phyloP scores from a whole-genome alignment of 805 yeast genomes.

The Candida coleopterorum region DNA sequence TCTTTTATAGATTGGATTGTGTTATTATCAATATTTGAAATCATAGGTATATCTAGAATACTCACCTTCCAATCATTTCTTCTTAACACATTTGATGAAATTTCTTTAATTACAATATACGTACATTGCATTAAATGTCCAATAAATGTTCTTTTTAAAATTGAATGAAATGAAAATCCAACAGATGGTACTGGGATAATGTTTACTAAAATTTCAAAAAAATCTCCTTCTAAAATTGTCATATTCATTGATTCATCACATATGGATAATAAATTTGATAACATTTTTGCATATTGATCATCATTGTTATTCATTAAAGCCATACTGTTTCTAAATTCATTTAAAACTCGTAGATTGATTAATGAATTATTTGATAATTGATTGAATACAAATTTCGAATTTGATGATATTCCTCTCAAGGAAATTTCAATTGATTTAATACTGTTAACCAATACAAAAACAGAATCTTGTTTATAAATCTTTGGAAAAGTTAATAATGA shows the following conservation, averaged over 20 bases:
- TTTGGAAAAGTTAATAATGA: constrained; percentile 36
- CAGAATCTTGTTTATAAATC: constrained; percentile 30
- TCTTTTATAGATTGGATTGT: constrained; percentile 16
- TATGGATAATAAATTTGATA: constrained; percentile 32
- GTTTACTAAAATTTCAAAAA: constrained; percentile 49
- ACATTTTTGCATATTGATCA: constrained; percentile 28
- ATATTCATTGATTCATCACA: constrained; percentile 28
- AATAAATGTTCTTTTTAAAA: constrained; percentile 45
- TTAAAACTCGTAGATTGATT: constrained; percentile 50
- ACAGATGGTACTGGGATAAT: constrained; percentile 44
- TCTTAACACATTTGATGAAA: constrained; percentile 24
- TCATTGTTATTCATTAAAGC: constrained; percentile 23
- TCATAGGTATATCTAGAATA: constrained; percentile 34
- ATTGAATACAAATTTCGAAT: constrained; percentile 42
- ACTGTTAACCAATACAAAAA: constrained; percentile 45
- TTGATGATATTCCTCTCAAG: constrained; percentile 46
- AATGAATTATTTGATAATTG: constrained; percentile 61
- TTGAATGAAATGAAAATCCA: constrained; percentile 41
- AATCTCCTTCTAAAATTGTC: constrained; percentile 40
- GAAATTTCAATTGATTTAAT: constrained; percentile 64
- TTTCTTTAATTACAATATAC: constrained; percentile 20
- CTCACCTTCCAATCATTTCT: constrained; percentile 17
- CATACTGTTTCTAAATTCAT: constrained; percentile 35
- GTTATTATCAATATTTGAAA: constrained; percentile 18
- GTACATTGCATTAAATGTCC: constrained; percentile 50